Base-by-base conservation (phyloP, 768 basidiomycete species). In the Asterophora parasitica region DNA sequence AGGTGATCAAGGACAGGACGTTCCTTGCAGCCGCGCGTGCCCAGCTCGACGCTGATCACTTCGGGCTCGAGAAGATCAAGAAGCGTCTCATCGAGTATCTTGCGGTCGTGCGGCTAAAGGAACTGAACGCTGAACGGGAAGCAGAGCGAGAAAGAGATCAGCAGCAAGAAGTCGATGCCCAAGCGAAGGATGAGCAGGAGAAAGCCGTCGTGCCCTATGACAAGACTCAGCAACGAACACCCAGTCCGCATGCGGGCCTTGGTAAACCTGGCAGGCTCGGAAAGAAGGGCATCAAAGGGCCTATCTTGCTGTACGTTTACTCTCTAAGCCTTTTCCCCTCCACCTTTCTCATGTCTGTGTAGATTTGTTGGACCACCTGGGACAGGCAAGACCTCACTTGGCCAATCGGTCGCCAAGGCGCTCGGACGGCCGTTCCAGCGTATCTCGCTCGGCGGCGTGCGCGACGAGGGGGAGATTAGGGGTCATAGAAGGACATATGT, bases 291-390 rank as follows among this genome's bases (percentile, higher is more conserved):
- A 74, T 84, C 35, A 84, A 86, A 61, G 83, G 87, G 2, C 83
- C 87, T 5, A 83, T 88, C 57, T 65, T 91, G n/a, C 54, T 85
- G 81, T 81, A 61, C 50, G 74, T 12, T 16, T 42, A 44, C 31
- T 23, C 23, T 42, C 12, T 30, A 46, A 23, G 3, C 23, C n/a
- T 16, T 9, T 51, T 15, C 17, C 17, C 34, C 7, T 11, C 20
- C 10, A 20, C 32, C 32, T 44, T 55, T 50, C 16, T 48, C 48
- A 46, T 42, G 55, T 15, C 51, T 53, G 30, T 38, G 7, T 57
- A 84, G 88, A 56, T 88, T 93, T 46, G 87, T 91, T 28, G 93
- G 92, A 8, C 92, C 93, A 8, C 92, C 93, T 0, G 92, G 92
- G 2, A 87, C 84, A 0, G 92, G 91, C 28, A 94, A 95, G 67